phyloP scores from a whole-genome alignment of 106 monocot genomes.

The Phalaenopsis equestris region DNA sequence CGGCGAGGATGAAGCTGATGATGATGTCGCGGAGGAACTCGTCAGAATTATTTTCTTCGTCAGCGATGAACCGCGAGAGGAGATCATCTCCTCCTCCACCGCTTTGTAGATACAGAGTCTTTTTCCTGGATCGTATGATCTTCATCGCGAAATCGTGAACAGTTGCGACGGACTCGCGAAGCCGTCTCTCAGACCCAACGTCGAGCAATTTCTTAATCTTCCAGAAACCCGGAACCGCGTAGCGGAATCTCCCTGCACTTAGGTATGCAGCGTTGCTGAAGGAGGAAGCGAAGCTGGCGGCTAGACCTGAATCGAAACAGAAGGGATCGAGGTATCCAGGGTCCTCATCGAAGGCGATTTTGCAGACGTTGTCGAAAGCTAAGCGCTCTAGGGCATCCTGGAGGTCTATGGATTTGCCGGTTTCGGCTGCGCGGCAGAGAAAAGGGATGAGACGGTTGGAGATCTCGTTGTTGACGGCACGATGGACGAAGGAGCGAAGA shows the following conservation, averaged over 20 bases:
- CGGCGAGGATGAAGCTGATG: constrained; percentile 29
- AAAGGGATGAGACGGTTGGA: constrained; percentile 20
- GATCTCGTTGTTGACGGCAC: constrained; percentile 10
- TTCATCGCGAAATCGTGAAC: constrained; percentile 24
- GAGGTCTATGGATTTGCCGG: constrained; percentile 6
- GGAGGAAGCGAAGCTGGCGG: constrained; percentile 4
- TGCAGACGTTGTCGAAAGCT: constrained; percentile 34
- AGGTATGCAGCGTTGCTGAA: constrained; percentile 16
- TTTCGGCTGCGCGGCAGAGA: not conserved
- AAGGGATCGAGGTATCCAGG: constrained; percentile 6
- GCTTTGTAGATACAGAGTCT: not conserved
- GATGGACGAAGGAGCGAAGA: constrained; percentile 17
- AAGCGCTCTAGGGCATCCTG: constrained; percentile 28
- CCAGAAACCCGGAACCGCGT: constrained; percentile 18
- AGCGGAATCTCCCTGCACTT: constrained; percentile 32
- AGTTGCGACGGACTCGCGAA: constrained; percentile 18
- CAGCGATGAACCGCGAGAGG: constrained; percentile 16
- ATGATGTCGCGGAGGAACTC: constrained; percentile 28
- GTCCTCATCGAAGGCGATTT: constrained; percentile 21
- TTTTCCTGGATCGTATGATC: constrained; percentile 20
- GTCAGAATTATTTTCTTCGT: constrained; percentile 10
- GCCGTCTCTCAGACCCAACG: constrained; percentile 25
- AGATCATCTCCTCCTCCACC: constrained; percentile 1
- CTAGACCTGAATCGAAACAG: not conserved
- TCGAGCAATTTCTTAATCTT: constrained; percentile 22